Percentiles rank a stretch among this genome's conserved stretches.
Conservation (phyloP, 805 yeast genomes). For the Kazachstania martiniae region DNA sequence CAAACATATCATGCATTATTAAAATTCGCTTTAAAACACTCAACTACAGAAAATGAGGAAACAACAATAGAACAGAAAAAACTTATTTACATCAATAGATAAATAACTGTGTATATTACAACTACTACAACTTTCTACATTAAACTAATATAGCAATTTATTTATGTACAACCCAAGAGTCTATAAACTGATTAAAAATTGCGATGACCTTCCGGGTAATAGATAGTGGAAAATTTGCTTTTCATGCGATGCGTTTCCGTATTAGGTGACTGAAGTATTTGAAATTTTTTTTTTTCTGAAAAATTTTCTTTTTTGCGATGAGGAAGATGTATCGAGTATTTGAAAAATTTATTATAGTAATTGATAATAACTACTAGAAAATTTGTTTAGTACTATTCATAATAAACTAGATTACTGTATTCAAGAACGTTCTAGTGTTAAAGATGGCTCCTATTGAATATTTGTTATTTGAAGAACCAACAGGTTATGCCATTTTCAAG, state of each 20-base stretch:
- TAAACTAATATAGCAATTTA: too few species aligned
- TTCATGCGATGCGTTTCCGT: conserved; percentile 1
- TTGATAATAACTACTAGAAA: not conserved
- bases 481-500: conserved; percentile 95
- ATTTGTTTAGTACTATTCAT: not conserved
- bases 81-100: too few species aligned
- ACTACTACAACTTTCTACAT: too few species aligned
- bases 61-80: not conserved
- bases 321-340: not conserved
- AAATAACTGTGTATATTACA: too few species aligned
- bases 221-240: not conserved
- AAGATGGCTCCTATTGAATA: conserved; percentile 71
- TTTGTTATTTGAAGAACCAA: conserved; percentile 94
- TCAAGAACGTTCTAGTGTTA: not conserved
- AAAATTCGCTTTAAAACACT: not conserved
- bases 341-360: not conserved
- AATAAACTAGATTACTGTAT: too few species aligned
- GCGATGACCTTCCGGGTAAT: not conserved
- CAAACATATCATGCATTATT: not conserved
- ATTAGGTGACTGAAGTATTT: not conserved
- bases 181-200: too few species aligned
- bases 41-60: not conserved
- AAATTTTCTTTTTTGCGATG: conserved; percentile 7
- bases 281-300: conserved; percentile 1
- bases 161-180: too few species aligned